phyloP scores from a whole-genome alignment of 306 rosid genomes.

The Medicago ruthenica region DNA sequence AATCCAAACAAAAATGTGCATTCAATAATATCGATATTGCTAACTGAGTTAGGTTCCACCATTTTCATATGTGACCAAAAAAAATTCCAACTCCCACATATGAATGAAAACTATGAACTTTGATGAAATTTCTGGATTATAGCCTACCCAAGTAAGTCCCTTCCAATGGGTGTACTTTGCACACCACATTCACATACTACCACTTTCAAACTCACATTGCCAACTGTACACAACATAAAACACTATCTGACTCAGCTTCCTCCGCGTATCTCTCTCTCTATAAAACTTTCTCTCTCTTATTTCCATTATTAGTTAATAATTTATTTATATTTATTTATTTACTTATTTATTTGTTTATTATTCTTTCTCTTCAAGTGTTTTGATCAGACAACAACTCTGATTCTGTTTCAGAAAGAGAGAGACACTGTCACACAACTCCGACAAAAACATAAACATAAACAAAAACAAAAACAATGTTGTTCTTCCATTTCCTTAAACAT shows the following conservation, averaged over 20 bases:
- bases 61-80: too few species aligned
- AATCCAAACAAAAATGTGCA: too few species aligned
- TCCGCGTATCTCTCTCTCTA: background rate
- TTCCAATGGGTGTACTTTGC: background rate
- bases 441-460: background rate
- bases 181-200: background rate
- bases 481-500: conserved; percentile 38
- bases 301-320: background rate
- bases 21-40: too few species aligned
- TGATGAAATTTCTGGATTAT: background rate
- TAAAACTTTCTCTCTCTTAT: background rate
- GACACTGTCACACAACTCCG: background rate
- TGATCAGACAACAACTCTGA: conserved; percentile 2
- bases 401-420: background rate
- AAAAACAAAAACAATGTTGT: conserved; percentile 33
- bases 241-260: background rate
- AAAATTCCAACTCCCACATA: too few species aligned
- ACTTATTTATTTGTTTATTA: too few species aligned
- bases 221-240: conserved; percentile 5
- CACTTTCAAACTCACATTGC: background rate
- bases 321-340: background rate
- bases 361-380: background rate
- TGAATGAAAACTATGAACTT: background rate
- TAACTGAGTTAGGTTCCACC: too few species aligned
- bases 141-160: background rate